These are phyloP conservation scores for Lentinula guzmanii DNA, from an alignment of 768 basidiomycete genomes.

Conservation along the genomic window DNA sequence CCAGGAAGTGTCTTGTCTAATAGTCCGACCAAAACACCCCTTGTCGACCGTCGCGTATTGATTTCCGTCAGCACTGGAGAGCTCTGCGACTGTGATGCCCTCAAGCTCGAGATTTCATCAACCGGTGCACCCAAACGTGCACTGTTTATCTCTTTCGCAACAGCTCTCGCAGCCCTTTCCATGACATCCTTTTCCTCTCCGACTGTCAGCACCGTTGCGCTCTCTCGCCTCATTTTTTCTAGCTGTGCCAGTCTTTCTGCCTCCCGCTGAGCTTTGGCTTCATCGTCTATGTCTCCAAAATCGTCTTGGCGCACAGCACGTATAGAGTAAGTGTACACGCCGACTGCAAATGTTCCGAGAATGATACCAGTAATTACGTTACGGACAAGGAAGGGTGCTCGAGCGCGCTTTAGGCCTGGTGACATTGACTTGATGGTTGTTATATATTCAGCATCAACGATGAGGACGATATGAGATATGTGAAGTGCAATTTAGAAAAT, in stretches of 20 bases:
- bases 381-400: slow-evolving; percentile 71
- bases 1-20: slow-evolving; percentile 41
- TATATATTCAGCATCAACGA: not conserved
- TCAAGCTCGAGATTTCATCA: not conserved
- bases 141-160: slow-evolving; percentile 2
- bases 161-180: slow-evolving; percentile 15
- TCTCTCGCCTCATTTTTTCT: slow-evolving; percentile 18
- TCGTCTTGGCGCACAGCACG: slow-evolving; percentile 91
- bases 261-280: slow-evolving; percentile 41
- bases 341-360: slow-evolving; percentile 69
- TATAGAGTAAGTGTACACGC: slow-evolving; percentile 91
- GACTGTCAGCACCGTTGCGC: slow-evolving; percentile 18
- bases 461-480: not conserved
- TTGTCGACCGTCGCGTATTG: not conserved
- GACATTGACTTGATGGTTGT: slow-evolving; percentile 63
- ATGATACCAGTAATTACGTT: slow-evolving; percentile 76
- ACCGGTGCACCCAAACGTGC: not conserved
- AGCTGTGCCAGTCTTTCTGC: slow-evolving; percentile 6
- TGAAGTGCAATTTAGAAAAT: not conserved
- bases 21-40: slow-evolving; percentile 40
- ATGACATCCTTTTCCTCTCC: slow-evolving; percentile 22
- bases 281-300: slow-evolving; percentile 82
- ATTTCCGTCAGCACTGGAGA: not conserved
- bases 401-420: slow-evolving; percentile 79
- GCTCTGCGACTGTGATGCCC: not conserved